phyloP scores from a whole-genome alignment of 495 filamentous ascomycete genomes.

The Annulohypoxylon nitens region DNA sequence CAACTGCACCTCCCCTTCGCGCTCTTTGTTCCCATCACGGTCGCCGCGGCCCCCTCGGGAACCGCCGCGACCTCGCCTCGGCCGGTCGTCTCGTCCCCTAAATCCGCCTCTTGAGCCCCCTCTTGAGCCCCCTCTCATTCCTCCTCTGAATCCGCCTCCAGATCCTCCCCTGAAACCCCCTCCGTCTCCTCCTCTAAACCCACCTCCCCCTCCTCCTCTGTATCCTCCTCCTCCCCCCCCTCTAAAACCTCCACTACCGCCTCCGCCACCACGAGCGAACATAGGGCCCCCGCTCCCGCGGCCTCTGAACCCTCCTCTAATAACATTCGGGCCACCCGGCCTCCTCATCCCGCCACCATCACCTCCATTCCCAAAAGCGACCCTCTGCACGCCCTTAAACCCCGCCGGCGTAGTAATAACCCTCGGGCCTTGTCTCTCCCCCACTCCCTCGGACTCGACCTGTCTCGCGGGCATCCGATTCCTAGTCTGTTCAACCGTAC shows the following conservation, averaged over 20 bases:
- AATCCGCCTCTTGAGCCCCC: neutral
- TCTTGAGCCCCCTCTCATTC: neutral
- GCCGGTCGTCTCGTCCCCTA: conserved; percentile 37
- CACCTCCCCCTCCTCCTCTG: neutral
- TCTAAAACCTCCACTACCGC: neutral
- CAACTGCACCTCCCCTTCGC: neutral
- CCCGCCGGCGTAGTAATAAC: neutral
- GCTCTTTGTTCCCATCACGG: conserved; percentile 3
- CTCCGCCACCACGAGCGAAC: neutral
- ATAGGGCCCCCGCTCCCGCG: conserved; percentile 2
- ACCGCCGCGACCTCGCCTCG: conserved; percentile 20
- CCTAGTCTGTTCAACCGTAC: neutral
- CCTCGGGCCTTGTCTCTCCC: neutral
- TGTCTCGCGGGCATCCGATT: neutral
- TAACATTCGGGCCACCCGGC: conserved; percentile 22
- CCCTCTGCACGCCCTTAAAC: neutral
- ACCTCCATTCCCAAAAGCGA: neutral
- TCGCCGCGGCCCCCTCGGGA: conserved; percentile 3
- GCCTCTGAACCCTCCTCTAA: conserved; percentile 43
- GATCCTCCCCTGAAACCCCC: no score
- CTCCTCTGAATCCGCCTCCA: neutral
- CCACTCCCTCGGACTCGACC: neutral
- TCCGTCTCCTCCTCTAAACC: no score
- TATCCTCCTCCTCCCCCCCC: conserved; percentile 7
- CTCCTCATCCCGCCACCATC: neutral